A percentile compares a stretch with the other conserved stretches of the same genome.
Evolutionary conservation across 805 yeast species (phyloP).

Genomic region (Blastobotrys americana): DNA sequence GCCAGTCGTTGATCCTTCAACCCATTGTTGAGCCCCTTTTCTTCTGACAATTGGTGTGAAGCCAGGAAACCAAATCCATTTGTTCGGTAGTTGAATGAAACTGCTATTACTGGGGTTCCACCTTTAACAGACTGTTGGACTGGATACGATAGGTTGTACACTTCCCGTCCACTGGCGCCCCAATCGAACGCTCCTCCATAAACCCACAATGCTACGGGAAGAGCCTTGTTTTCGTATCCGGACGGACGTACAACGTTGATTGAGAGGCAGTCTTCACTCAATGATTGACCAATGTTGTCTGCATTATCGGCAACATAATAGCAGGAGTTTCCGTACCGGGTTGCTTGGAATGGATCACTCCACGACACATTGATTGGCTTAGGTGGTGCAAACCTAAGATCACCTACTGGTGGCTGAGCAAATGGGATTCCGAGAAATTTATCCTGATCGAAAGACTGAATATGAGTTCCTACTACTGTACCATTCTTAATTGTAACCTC

Average conservation of each 20-base stretch:
- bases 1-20: constrained; percentile 33
- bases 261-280: constrained; percentile 26
- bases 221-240: constrained; percentile 4
- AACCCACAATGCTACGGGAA: constrained; percentile 4
- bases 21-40: constrained; percentile 30
- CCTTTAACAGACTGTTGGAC: neutral
- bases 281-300: neutral
- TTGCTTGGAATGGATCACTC: neutral
- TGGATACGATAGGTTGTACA: constrained; percentile 3
- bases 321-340: constrained; percentile 7
- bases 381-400: constrained; percentile 25
- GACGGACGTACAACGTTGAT: constrained; percentile 25
- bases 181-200: constrained; percentile 3
- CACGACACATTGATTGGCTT: constrained; percentile 8
- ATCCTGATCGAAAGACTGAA: constrained; percentile 4
- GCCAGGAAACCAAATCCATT: constrained; percentile 32
- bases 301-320: constrained; percentile 16
- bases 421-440: constrained; percentile 25
- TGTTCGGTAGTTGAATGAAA: constrained; percentile 29
- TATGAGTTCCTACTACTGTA: neutral
- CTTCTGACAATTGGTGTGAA: constrained; percentile 20
- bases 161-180: neutral
- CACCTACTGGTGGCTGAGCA: constrained; percentile 27
- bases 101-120: constrained; percentile 20
- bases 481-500: neutral